Conservation (phyloP, 2,329 filamentous ascomycete species). For the Fusarium metavorans region DNA sequence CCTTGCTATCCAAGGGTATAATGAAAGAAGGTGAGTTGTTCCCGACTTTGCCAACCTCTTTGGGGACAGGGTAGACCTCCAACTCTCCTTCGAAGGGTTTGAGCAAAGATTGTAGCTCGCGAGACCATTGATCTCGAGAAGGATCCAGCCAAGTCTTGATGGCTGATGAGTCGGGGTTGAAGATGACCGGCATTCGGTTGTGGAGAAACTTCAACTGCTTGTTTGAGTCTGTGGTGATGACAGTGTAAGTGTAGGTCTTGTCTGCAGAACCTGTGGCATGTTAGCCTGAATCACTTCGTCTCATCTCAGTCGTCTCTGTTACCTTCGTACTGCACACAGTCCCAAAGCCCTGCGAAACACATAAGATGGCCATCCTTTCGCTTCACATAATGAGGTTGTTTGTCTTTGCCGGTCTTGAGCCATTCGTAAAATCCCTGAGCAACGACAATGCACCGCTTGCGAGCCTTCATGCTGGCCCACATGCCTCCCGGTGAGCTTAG, state of each 20-base stretch:
- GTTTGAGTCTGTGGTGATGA: slow-evolving; percentile 92
- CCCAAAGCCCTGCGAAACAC: slow-evolving; percentile 93
- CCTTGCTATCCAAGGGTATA: slow-evolving; percentile 82
- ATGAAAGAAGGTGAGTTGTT: slow-evolving; percentile 89
- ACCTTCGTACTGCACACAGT: slow-evolving; percentile 86
- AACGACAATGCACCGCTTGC: slow-evolving; percentile 87
- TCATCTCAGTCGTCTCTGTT: slow-evolving; percentile 22
- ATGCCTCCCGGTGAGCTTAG: slow-evolving; percentile 81
- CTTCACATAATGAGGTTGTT: slow-evolving; percentile 86
- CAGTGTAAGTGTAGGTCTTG: slow-evolving; percentile 87
- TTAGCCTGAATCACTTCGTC: not conserved
- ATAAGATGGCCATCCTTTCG: slow-evolving; percentile 85
- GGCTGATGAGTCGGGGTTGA: slow-evolving; percentile 79
- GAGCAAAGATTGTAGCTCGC: slow-evolving; percentile 82
- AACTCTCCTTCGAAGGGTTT: slow-evolving; percentile 83
- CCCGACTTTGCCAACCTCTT: slow-evolving; percentile 93
- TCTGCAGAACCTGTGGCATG: slow-evolving; percentile 56
- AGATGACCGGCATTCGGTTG: slow-evolving; percentile 93
- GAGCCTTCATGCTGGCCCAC: slow-evolving; percentile 92
- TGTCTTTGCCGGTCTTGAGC: slow-evolving; percentile 84
- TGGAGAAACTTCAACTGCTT: slow-evolving; percentile 87
- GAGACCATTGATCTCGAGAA: slow-evolving; percentile 76
- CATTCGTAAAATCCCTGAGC: slow-evolving; percentile 98
- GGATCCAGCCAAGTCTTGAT: slow-evolving; percentile 86
- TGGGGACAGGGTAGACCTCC: slow-evolving; percentile 86